phyloP scores from a whole-genome alignment of 306 rosid genomes.

The Boehmeria nivea region DNA sequence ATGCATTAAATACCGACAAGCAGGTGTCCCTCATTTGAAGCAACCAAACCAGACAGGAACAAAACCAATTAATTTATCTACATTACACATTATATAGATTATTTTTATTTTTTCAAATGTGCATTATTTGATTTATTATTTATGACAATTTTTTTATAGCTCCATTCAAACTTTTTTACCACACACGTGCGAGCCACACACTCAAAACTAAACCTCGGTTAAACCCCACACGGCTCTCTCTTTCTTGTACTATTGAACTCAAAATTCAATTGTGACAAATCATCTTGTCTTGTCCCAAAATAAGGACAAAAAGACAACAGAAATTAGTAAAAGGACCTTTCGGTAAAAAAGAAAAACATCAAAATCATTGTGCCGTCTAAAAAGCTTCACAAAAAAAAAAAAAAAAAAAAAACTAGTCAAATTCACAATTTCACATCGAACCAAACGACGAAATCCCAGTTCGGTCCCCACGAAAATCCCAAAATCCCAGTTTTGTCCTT shows the following conservation, averaged over 20 bases:
- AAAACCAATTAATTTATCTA: neutral
- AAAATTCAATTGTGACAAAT: no score
- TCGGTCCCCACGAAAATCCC: neutral
- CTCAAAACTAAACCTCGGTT: conserved; percentile 1
- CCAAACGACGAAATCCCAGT: neutral
- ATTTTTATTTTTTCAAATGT: neutral
- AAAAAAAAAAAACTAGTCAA: neutral
- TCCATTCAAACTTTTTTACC: neutral
- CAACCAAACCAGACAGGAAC: neutral
- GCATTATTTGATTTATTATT: no score
- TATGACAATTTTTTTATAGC: neutral
- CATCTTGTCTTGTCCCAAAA: no score
- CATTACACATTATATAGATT: neutral
- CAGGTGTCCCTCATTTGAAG: neutral
- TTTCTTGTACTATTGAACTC: no score
- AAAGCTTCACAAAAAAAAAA: no score
- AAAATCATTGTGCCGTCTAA: no score
- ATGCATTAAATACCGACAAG: neutral
- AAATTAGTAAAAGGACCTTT: neutral
- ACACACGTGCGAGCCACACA: conserved; percentile 7
- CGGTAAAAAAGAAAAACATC: neutral
- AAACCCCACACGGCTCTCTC: neutral
- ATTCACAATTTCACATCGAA: neutral
- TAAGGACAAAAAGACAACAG: neutral
- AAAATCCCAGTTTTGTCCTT: neutral